These are phyloP conservation scores for Lagenaria siceraria DNA, from an alignment of 306 rosid genomes.

Conservation along the genomic window DNA sequence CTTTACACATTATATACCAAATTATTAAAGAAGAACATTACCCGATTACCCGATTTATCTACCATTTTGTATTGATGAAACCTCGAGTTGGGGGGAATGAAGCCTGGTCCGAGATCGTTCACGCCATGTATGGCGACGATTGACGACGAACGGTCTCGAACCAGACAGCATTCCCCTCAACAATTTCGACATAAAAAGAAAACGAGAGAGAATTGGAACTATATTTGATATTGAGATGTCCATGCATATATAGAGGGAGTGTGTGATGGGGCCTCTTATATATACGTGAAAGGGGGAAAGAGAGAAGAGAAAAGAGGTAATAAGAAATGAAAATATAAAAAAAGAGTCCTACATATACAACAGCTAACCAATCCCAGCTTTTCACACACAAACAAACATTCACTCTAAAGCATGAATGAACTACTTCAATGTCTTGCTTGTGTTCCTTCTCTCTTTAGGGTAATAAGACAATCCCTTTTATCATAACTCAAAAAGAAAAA, in stretches of 20 bases:
- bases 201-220: slow-evolving; percentile 7
- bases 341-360: slow-evolving; percentile 31
- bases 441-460: neutral
- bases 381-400: slow-evolving; percentile 23
- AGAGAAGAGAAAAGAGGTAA: neutral
- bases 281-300: slow-evolving; percentile 45
- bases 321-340: slow-evolving; percentile 15
- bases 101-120: slow-evolving; percentile 99
- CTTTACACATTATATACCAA: neutral
- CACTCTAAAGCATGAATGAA: neutral
- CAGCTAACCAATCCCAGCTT: slow-evolving; percentile 26
- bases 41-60: neutral
- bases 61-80: neutral
- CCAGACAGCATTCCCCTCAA: slow-evolving; percentile 95
- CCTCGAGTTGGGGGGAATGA: slow-evolving; percentile 80
- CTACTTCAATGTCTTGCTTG: neutral
- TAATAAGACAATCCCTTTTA: neutral
- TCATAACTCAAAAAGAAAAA: neutral
- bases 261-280: slow-evolving; percentile 39
- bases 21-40: neutral
- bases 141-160: slow-evolving; percentile 51
- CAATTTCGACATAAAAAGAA: slow-evolving; percentile 14
- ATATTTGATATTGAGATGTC: slow-evolving; percentile 16
- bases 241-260: slow-evolving; percentile 38
- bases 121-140: neutral